Percentiles rank a stretch among this genome's conserved stretches.
phyloP scores from a whole-genome alignment of 2,329 filamentous ascomycete genomes.

The Metarhizium sp. region DNA sequence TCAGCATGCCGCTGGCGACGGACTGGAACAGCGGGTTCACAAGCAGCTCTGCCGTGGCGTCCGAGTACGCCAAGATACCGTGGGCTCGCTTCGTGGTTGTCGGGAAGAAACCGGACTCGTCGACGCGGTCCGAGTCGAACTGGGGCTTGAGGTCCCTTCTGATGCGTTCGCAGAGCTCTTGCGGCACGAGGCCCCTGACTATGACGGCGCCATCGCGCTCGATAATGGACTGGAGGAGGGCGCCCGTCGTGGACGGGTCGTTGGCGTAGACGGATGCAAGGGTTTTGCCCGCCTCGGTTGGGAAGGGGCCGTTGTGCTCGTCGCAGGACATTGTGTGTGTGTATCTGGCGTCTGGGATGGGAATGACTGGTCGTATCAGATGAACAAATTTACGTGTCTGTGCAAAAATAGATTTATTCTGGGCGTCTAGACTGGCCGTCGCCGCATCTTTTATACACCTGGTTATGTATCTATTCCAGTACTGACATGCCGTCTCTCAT shows the following conservation, averaged over 20 bases:
- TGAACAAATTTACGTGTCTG: too few species aligned
- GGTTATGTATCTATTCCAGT: too few species aligned
- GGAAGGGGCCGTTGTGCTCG: slow-evolving; percentile 9
- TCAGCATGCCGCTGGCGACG: slow-evolving; percentile 23
- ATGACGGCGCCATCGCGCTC: slow-evolving; percentile 26
- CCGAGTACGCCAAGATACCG: slow-evolving; percentile 26
- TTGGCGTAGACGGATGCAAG: slow-evolving; percentile 11
- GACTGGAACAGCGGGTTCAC: slow-evolving; percentile 24
- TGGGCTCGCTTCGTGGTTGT: slow-evolving; percentile 28
- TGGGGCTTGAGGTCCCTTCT: slow-evolving; percentile 25
- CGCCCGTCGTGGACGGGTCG: slow-evolving; percentile 12
- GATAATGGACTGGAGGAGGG: slow-evolving; percentile 13
- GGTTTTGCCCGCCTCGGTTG: slow-evolving; percentile 13
- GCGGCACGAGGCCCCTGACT: slow-evolving; percentile 24
- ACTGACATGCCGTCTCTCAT: too few species aligned
- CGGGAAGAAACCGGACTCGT: slow-evolving; percentile 30
- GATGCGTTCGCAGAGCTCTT: slow-evolving; percentile 23
- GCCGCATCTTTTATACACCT: too few species aligned
- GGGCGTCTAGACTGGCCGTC: too few species aligned
- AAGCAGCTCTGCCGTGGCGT: slow-evolving; percentile 26
- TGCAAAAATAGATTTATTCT: too few species aligned
- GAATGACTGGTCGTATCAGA: too few species aligned
- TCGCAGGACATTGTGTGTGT: slow-evolving; percentile 5
- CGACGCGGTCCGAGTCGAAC: slow-evolving; percentile 25
- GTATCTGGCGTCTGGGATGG: neutral